These are phyloP conservation scores for Noccaea bulbosa DNA, from an alignment of 345 rosid species.

Conservation along the genomic window DNA sequence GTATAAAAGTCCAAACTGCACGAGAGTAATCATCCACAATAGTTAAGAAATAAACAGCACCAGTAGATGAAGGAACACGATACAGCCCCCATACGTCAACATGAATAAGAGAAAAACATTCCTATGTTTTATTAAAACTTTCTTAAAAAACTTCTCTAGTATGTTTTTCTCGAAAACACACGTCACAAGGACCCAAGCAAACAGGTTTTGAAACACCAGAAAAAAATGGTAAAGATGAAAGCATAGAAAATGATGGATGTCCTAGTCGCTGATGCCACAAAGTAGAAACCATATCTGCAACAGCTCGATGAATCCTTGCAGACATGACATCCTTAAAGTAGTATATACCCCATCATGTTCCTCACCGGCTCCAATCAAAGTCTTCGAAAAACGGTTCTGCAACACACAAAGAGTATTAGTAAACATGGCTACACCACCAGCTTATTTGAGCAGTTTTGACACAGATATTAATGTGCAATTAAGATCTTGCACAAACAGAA, in stretches of 20 bases:
- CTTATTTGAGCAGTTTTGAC: too few species aligned
- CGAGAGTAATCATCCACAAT: background rate
- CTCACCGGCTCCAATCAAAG: too few species aligned
- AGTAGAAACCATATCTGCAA: background rate
- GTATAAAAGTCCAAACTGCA: background rate
- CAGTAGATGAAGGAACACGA: background rate
- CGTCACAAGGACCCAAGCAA: too few species aligned
- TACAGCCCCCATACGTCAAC: background rate
- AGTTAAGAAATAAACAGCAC: background rate
- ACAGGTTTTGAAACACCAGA: background rate
- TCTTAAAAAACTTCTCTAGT: background rate
- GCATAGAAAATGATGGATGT: too few species aligned
- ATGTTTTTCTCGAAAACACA: background rate
- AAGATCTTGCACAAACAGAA: too few species aligned
- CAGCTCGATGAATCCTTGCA: too few species aligned
- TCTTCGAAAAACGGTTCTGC: too few species aligned
- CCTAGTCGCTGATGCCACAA: background rate
- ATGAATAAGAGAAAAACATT: background rate
- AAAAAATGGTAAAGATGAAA: background rate
- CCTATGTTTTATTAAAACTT: background rate
- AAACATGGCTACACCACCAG: too few species aligned
- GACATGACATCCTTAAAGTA: too few species aligned
- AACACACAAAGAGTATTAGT: too few species aligned
- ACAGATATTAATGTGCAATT: too few species aligned
- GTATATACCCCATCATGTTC: background rate